phyloP scores from a whole-genome alignment of 2,329 filamentous ascomycete species.

The Aureobasidium sp. region DNA sequence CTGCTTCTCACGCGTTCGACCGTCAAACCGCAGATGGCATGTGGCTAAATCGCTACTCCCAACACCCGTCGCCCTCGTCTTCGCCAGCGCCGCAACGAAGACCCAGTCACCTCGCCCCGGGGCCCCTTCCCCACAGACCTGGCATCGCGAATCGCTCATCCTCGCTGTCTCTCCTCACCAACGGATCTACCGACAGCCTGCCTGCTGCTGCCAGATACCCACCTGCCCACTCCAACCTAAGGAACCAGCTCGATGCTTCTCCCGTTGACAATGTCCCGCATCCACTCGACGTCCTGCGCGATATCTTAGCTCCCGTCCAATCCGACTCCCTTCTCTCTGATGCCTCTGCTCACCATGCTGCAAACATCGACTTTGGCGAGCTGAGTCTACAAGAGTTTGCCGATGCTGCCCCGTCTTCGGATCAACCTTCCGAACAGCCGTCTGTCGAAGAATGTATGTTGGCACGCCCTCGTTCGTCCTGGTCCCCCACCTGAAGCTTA shows the following conservation, averaged over 20 bases:
- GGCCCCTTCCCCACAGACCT: conserved; percentile 59
- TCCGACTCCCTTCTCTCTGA: not conserved
- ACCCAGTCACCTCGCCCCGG: conserved; percentile 60
- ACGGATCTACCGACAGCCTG: conserved; percentile 69
- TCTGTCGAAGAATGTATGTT: conserved; percentile 43
- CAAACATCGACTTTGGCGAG: conserved; percentile 57
- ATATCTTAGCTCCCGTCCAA: conserved; percentile 40
- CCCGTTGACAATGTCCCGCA: conserved; percentile 53
- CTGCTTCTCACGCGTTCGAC: not conserved
- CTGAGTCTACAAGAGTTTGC: conserved; percentile 68
- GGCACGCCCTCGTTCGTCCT: not conserved
- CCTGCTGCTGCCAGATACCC: conserved; percentile 54
- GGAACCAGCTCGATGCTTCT: conserved; percentile 44
- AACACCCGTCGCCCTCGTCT: conserved; percentile 56
- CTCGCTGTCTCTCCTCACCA: conserved; percentile 62
- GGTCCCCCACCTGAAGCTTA: conserved; percentile 9
- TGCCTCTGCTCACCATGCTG: not conserved
- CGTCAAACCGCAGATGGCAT: conserved; percentile 39
- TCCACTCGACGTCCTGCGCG: conserved; percentile 61
- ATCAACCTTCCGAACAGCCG: conserved; percentile 12
- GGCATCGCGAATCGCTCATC: conserved; percentile 64
- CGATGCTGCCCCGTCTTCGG: conserved; percentile 23
- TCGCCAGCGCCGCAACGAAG: conserved; percentile 64
- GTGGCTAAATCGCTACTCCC: conserved; percentile 86
- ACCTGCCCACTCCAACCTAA: conserved; percentile 57